Evolutionary conservation across 2,329 filamentous ascomycete genomes (phyloP).

Genomic region (Didymella arachidicola): DNA sequence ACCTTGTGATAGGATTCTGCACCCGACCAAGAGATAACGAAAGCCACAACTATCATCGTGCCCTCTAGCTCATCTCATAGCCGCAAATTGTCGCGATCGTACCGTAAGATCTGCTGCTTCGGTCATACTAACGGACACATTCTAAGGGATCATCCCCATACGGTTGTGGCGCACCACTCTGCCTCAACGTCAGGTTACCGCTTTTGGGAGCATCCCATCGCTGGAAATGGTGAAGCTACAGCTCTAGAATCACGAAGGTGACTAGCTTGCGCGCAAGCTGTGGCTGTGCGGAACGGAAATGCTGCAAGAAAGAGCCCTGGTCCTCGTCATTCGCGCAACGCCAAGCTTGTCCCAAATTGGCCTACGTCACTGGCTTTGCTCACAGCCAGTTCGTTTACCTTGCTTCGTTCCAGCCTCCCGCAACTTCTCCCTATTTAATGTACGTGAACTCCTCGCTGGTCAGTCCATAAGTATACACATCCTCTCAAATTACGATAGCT

Average conservation of each 20-base stretch:
- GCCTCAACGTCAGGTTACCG: slow-evolving; percentile 6
- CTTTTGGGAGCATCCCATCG: background rate
- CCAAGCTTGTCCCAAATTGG: slow-evolving; percentile 18
- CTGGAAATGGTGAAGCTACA: slow-evolving; percentile 7
- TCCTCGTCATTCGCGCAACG: slow-evolving; percentile 1
- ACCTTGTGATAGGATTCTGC: background rate
- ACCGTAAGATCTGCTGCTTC: slow-evolving; percentile 4
- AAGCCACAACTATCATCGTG: background rate
- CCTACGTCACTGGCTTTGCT: slow-evolving; percentile 16
- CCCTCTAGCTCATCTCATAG: slow-evolving; percentile 5
- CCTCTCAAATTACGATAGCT: slow-evolving; percentile 1
- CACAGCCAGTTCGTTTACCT: slow-evolving; percentile 23
- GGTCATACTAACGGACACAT: background rate
- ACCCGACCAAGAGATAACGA: background rate
- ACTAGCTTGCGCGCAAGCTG: slow-evolving; percentile 8
- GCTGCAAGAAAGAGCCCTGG: background rate
- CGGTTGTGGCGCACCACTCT: slow-evolving; percentile 11
- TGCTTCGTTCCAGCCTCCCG: slow-evolving; percentile 26
- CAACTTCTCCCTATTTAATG: slow-evolving; percentile 27
- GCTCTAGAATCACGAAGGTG: slow-evolving; percentile 2
- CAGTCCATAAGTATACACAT: slow-evolving; percentile 15
- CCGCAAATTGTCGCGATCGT: slow-evolving; percentile 14
- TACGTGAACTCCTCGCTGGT: slow-evolving; percentile 4
- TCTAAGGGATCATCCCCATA: slow-evolving; percentile 7
- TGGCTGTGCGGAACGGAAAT: slow-evolving; percentile 12